These are phyloP conservation scores for Amanita jacksonii DNA, from an alignment of 768 basidiomycete genomes.

Conservation along the genomic window DNA sequence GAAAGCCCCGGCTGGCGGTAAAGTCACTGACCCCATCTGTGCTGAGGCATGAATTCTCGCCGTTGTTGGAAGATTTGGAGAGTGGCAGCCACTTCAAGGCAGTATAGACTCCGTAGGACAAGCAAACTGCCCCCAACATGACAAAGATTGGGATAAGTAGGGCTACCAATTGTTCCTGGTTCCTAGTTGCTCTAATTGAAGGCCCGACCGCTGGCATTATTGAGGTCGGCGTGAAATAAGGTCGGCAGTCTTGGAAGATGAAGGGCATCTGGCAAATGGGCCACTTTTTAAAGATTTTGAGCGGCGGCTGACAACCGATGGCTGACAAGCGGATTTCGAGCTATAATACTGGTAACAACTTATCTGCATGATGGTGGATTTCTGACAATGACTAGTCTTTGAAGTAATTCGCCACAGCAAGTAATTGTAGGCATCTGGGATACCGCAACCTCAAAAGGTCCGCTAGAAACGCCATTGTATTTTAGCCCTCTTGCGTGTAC, in stretches of 20 bases:
- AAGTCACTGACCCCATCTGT: not conserved
- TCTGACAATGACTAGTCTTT: too few species aligned
- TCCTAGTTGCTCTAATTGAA: not conserved
- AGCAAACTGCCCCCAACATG: constrained; percentile 4
- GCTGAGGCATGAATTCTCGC: too few species aligned
- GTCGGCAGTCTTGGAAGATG: too few species aligned
- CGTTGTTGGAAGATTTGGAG: not conserved
- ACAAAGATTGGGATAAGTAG: constrained; percentile 3
- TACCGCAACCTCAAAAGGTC: too few species aligned
- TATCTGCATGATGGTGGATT: too few species aligned
- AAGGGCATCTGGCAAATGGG: not conserved
- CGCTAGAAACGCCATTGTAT: too few species aligned
- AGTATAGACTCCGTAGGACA: constrained; percentile 6
- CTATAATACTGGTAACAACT: not conserved
- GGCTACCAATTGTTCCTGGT: not conserved
- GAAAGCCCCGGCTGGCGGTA: too few species aligned
- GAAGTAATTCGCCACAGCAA: too few species aligned
- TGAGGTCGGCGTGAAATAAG: not conserved
- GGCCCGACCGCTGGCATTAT: constrained; percentile 4
- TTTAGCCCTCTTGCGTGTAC: too few species aligned
- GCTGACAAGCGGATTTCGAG: not conserved
- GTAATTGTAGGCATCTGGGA: too few species aligned
- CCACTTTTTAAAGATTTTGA: not conserved
- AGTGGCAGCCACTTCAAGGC: constrained; percentile 4
- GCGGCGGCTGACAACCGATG: constrained; percentile 1